Evolutionary conservation across 768 basidiomycete species (phyloP).

Genomic region (Crepidotus variabilis): DNA sequence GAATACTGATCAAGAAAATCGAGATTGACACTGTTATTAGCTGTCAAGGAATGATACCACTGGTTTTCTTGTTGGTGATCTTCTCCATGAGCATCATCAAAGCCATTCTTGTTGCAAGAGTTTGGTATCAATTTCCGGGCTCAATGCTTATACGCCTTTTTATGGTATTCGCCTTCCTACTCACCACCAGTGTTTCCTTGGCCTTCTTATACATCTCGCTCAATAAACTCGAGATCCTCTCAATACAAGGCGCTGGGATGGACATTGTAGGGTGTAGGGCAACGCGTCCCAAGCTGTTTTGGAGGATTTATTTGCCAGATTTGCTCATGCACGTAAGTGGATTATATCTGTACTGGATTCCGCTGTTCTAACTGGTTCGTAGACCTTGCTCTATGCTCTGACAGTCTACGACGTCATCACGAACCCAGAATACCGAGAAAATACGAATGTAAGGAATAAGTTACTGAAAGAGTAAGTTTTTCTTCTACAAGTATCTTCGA

Average conservation of each 20-base stretch:
- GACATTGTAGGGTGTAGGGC: conserved; percentile 27
- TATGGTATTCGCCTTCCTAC: conserved; percentile 25
- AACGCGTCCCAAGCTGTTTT: conserved; percentile 25
- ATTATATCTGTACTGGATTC: too few relatives aligned
- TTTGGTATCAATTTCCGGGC: conserved; percentile 38
- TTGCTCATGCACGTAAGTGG: conserved; percentile 32
- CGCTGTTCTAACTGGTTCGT: neutral
- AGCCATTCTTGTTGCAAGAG: conserved; percentile 34
- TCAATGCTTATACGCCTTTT: conserved; percentile 21
- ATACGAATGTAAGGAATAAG: conserved; percentile 25
- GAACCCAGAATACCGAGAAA: conserved; percentile 28
- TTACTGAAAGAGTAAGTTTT: conserved; percentile 34
- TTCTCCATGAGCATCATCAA: conserved; percentile 11
- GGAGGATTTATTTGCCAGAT: conserved; percentile 33
- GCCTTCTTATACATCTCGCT: conserved; percentile 21
- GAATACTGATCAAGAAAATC: neutral
- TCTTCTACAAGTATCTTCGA: neutral
- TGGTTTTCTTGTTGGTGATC: neutral
- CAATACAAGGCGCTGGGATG: neutral
- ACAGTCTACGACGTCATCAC: conserved; percentile 31
- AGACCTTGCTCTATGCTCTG: conserved; percentile 33
- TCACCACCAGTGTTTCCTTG: conserved; percentile 25
- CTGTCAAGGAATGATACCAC: conserved; percentile 7
- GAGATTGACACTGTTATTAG: neutral
- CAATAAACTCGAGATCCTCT: neutral